Conservation (phyloP, 129 eudicot genomes). For the Pulicaria dysenterica region DNA sequence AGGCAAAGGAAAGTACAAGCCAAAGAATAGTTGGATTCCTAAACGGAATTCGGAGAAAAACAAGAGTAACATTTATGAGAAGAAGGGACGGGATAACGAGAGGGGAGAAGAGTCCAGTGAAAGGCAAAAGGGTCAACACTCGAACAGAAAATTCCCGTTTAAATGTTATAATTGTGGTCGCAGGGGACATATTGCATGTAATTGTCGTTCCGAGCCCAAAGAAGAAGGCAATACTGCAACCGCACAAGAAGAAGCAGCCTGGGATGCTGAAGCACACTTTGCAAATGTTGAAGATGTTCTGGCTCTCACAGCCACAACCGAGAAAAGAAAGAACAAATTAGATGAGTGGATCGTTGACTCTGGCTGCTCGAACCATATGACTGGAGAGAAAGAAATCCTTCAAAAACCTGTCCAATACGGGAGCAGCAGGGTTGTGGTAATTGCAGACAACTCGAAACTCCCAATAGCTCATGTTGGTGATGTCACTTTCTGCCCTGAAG, state of each 20-base stretch:
- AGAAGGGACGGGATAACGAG: neutral
- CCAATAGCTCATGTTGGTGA: neutral
- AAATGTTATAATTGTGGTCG: no score
- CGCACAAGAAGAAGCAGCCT: no score
- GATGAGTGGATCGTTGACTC: slow-evolving; percentile 22
- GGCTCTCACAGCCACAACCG: neutral
- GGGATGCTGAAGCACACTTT: no score
- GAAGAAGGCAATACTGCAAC: no score
- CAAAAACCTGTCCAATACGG: neutral
- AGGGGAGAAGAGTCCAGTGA: no score
- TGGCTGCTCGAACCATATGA: slow-evolving; percentile 3
- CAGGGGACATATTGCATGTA: no score
- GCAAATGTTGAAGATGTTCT: neutral
- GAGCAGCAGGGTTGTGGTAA: neutral
- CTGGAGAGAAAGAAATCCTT: neutral
- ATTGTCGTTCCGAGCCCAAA: no score
- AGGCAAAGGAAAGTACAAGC: neutral
- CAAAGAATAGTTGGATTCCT: no score
- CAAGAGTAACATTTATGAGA: neutral
- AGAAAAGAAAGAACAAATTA: neutral
- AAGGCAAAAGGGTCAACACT: no score
- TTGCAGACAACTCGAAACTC: neutral
- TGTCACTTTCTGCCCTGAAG: neutral
- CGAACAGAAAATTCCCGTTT: no score
- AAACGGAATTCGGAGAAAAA: neutral